Base-by-base conservation (phyloP, 1,139 yeast genomes). In the Yamadazyma siamensis region DNA sequence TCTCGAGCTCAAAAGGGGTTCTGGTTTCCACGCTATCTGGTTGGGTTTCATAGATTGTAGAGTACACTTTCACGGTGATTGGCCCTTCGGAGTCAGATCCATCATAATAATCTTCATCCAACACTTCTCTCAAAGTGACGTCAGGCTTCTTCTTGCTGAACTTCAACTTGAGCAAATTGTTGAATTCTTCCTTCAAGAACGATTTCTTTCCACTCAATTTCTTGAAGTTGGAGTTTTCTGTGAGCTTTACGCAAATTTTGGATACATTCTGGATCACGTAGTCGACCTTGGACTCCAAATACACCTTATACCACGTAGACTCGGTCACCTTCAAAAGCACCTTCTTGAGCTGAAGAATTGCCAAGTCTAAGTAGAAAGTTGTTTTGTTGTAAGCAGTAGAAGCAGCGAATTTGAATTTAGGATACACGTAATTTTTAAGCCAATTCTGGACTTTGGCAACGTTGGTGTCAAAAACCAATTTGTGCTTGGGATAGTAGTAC, bases 131-230 rank as follows among this genome's bases (percentile, higher is more conserved):
- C 9, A 50, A 37, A 32, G 39, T 41, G 5, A 37, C 31, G 23
- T 39, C 32, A 17, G 27, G 14, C 26, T 33, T 30, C 15, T 35
- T 21, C 9, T 33, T 24, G 16, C 33, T 35, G 23, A 40, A 31
- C 30, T 41, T 40, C 30, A 29, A 32, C 16, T 52, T 47, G 34
- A 59, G 33, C 31, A 59, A 44, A 31, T 50, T 57, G 28, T 50
- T 47, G 29, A 61, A 54, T 36, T 63, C 70, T 13, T 40, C 38
- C 33, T 49, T 41, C 28, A 61, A 39, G 40, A 63, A 59, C 14
- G 44, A 31, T 21, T 47, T 44, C 29, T 41, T 47, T 25, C 52
- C 41, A 22, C 47, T 47, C 19, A 53, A 32, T 15, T 35, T 37
- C 22, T 36, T 23, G 23, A 40, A 25, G 21, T 40, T 35, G 12